These are phyloP conservation scores for Lentinula raphanica DNA, from an alignment of 768 basidiomycete genomes.

Conservation along the genomic window DNA sequence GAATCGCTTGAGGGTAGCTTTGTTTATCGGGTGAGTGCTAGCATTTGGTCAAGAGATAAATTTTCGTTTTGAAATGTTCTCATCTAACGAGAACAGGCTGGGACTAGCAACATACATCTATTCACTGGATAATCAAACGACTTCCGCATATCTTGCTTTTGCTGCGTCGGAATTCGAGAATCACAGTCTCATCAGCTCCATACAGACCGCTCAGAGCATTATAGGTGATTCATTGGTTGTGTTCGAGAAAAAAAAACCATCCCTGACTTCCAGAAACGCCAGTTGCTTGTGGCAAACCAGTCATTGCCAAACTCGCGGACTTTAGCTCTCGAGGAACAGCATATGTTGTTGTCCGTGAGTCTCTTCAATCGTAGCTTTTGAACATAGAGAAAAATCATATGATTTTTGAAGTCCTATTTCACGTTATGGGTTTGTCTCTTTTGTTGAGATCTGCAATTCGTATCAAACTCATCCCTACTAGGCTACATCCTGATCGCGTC, in stretches of 20 bases:
- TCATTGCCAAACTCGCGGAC: slow-evolving; percentile 72
- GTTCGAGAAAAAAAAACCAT: slow-evolving; percentile 14
- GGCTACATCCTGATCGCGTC: slow-evolving; percentile 53
- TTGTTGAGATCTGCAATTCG: background rate
- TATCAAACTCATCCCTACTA: slow-evolving; percentile 10
- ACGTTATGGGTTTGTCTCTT: slow-evolving; percentile 44
- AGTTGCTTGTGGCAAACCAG: slow-evolving; percentile 53
- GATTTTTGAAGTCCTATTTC: slow-evolving; percentile 40
- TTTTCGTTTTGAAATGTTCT: too few species aligned
- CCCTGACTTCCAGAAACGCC: slow-evolving; percentile 1
- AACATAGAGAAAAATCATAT: background rate
- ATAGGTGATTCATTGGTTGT: slow-evolving; percentile 48
- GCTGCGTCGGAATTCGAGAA: slow-evolving; percentile 49
- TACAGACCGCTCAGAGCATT: slow-evolving; percentile 49
- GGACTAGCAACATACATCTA: slow-evolving; percentile 73
- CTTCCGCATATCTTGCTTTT: slow-evolving; percentile 56
- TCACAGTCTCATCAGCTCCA: slow-evolving; percentile 52
- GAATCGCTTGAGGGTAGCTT: slow-evolving; percentile 50
- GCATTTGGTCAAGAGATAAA: background rate
- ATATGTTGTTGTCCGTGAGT: slow-evolving; percentile 53
- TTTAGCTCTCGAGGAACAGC: slow-evolving; percentile 63
- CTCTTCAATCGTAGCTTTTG: background rate
- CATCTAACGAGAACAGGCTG: slow-evolving; percentile 28
- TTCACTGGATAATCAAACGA: slow-evolving; percentile 67
- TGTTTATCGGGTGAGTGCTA: slow-evolving; percentile 50